Evolutionary conservation across 176 grass and related monocot species (phyloP), one percentile per base, ranked within the genome.

Genomic region (Guadua angustifolia): DNA sequence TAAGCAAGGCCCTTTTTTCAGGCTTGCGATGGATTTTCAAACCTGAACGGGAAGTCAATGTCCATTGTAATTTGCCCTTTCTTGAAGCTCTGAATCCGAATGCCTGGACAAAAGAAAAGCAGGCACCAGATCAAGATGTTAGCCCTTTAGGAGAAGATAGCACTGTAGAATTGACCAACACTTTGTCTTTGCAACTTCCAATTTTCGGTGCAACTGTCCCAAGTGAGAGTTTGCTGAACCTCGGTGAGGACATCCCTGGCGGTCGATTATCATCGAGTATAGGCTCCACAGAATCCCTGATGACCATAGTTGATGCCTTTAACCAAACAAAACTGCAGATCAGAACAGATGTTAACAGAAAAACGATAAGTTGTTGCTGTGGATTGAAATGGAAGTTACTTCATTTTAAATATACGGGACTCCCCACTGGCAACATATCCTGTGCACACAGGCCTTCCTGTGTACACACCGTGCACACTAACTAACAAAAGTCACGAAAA

Each of bases 51-150:
- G 96, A 24, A 92, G 83, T 95, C 96, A 10, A 99, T 69, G 55
- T 99, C 93, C 93, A 95, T 99, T 59, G 91, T 95, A 66, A 99
- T 88, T 40, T 99, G 93, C 24, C 96, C 89, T 92, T 94, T 85
- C 75, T 94, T 90, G 50, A 95, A 85, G 77, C 82, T 95, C 66
- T 99, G 93, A 74, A 95, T 79, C 71, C 93, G 85, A 84, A 99
- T 94, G 24, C 96, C 93, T 99, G 84, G 71, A 66, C 39, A 88
- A 65, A 43, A 84, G 10, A 72, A 61, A n/a, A 73, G 5, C 77
- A 69, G 4, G 67, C 5, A 71, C 83, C 58, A 74, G 2, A 67
- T 49, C 6, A 44, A 58, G 17, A 57, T 69, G 13, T 61, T 44
- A 82, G 17, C 39, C 39, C 46, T 70, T 9, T 8, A 58, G 14